Evolutionary conservation across 78 protist genomes (phyloP).

Genomic region (Dictyostelium purpureum): DNA sequence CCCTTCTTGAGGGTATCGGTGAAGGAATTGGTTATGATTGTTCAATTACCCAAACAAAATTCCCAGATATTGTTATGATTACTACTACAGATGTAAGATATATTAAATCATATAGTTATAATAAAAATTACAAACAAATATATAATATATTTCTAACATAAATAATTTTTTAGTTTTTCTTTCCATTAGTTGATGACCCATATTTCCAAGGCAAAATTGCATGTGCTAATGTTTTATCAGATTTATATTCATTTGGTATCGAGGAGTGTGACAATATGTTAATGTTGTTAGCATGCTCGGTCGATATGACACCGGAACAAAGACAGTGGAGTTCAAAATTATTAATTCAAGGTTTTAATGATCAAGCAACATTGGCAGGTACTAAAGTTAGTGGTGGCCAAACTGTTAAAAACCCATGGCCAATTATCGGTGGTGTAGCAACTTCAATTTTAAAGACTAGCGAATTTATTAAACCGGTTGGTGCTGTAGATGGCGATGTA

Average conservation of each 20-base stretch:
- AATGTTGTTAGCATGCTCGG: conserved; percentile 89
- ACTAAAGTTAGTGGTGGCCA: conserved; percentile 93
- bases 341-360: conserved; percentile 88
- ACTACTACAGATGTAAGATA: conserved; percentile 90
- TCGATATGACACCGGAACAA: conserved; percentile 79
- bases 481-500: conserved; percentile 87
- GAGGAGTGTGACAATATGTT: conserved; percentile 89
- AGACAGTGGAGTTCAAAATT: conserved; percentile 40
- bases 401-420: conserved; percentile 85
- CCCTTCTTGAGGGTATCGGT: conserved; percentile 81
- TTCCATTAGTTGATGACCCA: conserved; percentile 94
- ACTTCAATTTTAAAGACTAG: conserved; percentile 48
- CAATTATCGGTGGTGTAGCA: conserved; percentile 95
- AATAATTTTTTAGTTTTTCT: conserved; percentile 84
- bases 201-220: conserved; percentile 90
- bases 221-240: conserved; percentile 93
- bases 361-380: conserved; percentile 63
- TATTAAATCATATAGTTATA: neutral
- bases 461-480: conserved; percentile 85
- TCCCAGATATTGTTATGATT: conserved; percentile 70
- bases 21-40: conserved; percentile 82
- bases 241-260: conserved; percentile 93
- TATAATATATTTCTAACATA: neutral
- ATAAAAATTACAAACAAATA: neutral
- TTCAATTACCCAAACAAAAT: conserved; percentile 67